Conservation (phyloP, 225 moss, liverwort and hornwort species). For the Asterella californica region DNA sequence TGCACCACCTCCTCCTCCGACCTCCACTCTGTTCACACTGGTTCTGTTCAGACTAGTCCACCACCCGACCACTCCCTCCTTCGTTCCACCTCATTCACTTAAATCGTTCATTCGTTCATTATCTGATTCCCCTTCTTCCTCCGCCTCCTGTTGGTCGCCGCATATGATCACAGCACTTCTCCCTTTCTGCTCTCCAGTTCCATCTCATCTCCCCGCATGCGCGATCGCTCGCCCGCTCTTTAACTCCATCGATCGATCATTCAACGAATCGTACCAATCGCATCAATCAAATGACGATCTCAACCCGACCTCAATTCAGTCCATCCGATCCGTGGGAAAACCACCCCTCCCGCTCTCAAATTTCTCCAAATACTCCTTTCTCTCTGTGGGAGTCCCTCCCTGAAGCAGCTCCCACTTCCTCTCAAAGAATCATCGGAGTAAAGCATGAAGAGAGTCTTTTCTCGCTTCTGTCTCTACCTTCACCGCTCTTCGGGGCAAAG, state of each 20-base stretch:
- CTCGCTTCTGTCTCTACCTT: background rate
- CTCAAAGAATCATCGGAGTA: background rate
- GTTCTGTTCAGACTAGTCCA: background rate
- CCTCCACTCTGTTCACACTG: constrained; percentile 1
- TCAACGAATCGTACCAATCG: background rate
- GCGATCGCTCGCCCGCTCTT: background rate
- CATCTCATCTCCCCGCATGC: background rate
- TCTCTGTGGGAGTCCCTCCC: background rate
- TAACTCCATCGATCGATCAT: background rate
- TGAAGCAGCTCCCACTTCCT: background rate
- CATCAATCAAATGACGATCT: background rate
- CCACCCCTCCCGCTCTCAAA: no score
- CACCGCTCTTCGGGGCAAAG: background rate
- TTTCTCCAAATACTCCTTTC: background rate
- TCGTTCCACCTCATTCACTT: background rate
- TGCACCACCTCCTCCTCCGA: constrained; percentile 12
- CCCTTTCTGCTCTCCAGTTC: background rate
- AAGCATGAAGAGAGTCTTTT: background rate
- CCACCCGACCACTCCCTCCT: background rate
- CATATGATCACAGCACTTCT: background rate
- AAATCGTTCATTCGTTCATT: background rate
- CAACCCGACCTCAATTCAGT: background rate
- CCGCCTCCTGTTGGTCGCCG: background rate
- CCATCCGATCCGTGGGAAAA: background rate
- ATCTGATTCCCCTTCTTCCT: background rate